Evolutionary conservation across 2,329 filamentous ascomycete genomes (phyloP), one percentile per base, ranked within the genome.

Genomic region (Aspergillus hortae): DNA sequence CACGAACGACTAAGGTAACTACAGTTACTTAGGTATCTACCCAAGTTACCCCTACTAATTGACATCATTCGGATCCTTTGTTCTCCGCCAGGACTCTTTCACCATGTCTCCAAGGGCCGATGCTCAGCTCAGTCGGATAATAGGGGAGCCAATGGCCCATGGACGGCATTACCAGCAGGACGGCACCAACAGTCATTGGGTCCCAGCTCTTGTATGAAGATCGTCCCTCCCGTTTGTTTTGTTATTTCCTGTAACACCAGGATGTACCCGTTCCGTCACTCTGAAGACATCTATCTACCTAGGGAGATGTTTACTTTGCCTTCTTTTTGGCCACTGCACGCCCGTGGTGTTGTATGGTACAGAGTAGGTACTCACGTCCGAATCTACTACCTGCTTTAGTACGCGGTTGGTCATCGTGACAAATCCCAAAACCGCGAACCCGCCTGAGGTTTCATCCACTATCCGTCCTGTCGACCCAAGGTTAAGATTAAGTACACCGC

Each of bases 181-280:
- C 61, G 67, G 67, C 52, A 64, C 62, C 49, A 42, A 33, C 52
- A 54, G 48, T 47, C 47, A 68, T 68, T 68, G 66, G 66, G 46
- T 57, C 56, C 53, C 58, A 48, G 50, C 33, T 55, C 48, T 48
- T 48, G 35, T 19, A 41, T 56, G 56, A 59, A 48, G 59, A 60
- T 60, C 59, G 51, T 53, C 47, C 41, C 21, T 48, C 48, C 32
- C 15, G 14, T 32, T 30, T 36, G 25, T 23, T 49, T 36, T 50
- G 42, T 48, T 52, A 48, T 44, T 43, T 55, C 19, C 49, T 52
- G 51, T 53, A 48, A 44, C 3, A 48, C 44, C 19, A 17, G n/a
- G 30, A n/a, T 38, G 35, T n/a, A n/a, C 5, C 35, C 14, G 27
- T 30, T 30, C 7, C 9, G 27, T 30, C 27, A 9, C 27, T 30